Evolutionary conservation across 2,329 filamentous ascomycete genomes (phyloP).

Genomic region (Exophiala sp.): DNA sequence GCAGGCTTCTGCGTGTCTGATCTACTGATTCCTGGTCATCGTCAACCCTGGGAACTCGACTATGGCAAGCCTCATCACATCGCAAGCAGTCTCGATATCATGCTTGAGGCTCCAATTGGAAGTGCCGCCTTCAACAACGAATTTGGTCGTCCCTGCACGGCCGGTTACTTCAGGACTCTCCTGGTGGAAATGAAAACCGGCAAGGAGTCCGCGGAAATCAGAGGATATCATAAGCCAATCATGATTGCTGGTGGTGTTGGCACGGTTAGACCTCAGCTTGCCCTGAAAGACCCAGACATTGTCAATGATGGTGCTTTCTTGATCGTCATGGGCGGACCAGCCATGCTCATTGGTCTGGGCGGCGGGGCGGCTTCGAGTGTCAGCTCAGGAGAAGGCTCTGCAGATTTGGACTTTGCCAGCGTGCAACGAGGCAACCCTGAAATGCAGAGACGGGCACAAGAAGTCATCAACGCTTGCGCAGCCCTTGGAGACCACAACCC

Average conservation of each 20-base stretch:
- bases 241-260: conserved; percentile 97
- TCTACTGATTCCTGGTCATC: conserved; percentile 75
- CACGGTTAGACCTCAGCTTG: conserved; percentile 83
- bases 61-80: conserved; percentile 80
- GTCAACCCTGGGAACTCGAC: conserved; percentile 83
- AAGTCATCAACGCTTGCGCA: conserved; percentile 93
- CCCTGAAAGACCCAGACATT: conserved; percentile 71
- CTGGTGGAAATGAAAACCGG: conserved; percentile 61
- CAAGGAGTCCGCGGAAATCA: conserved; percentile 60
- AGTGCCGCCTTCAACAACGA: conserved; percentile 97
- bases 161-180: conserved; percentile 87
- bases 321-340: conserved; percentile 88
- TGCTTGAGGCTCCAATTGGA: conserved; percentile 94
- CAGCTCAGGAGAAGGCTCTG: conserved; percentile 77
- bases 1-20: conserved; percentile 94
- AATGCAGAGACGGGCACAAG: conserved; percentile 89
- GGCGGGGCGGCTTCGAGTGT: conserved; percentile 92
- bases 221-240: conserved; percentile 96
- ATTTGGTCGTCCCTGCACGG: conserved; percentile 82
- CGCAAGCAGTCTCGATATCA: conserved; percentile 90
- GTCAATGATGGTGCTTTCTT: conserved; percentile 85
- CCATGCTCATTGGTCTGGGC: conserved; percentile 95
- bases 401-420: conserved; percentile 92
- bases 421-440: conserved; percentile 96
- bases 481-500: conserved; percentile 78